Evolutionary conservation across 257 asterid genomes (phyloP).

Genomic region (Agastache rugosa): DNA sequence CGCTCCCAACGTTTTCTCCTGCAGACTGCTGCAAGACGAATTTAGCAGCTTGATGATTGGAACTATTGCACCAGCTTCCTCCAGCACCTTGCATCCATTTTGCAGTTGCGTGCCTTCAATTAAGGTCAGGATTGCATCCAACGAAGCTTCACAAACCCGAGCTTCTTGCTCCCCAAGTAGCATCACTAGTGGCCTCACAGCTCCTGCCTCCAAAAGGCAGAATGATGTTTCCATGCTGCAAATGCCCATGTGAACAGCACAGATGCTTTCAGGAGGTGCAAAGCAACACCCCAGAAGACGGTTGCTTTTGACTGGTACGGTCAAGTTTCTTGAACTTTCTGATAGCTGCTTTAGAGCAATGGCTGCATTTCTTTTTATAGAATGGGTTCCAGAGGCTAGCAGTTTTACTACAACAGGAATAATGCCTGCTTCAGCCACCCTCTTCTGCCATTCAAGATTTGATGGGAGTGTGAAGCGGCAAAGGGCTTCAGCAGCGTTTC

Average conservation of each 20-base stretch:
- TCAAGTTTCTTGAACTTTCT: constrained; percentile 40
- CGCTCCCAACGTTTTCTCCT: constrained; percentile 50
- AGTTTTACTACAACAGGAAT: constrained; percentile 45
- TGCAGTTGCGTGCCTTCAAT: constrained; percentile 45
- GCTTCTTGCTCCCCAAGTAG: constrained; percentile 41
- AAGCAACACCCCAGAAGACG: constrained; percentile 39
- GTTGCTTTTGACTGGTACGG: constrained; percentile 32
- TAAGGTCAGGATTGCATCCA: constrained; percentile 51
- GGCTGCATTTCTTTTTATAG: constrained; percentile 41
- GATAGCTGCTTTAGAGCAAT: constrained; percentile 50
- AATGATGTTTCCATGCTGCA: constrained; percentile 48
- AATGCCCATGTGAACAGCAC: constrained; percentile 43
- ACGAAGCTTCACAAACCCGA: constrained; percentile 49
- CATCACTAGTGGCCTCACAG: constrained; percentile 46
- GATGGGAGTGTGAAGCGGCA: constrained; percentile 48
- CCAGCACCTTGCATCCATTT: constrained; percentile 45
- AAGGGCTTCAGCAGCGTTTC: constrained; percentile 45
- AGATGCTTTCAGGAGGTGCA: constrained; percentile 23
- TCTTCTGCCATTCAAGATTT: constrained; percentile 43
- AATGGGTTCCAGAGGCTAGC: constrained; percentile 38
- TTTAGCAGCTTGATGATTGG: constrained; percentile 47
- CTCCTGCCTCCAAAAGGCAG: constrained; percentile 56
- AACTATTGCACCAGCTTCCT: constrained; percentile 44
- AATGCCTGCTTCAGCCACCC: constrained; percentile 46
- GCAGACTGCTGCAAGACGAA: constrained; percentile 40